These are phyloP conservation scores for Parastagonospora nodorum DNA, from an alignment of 2,329 filamentous ascomycete genomes.

Conservation along the genomic window DNA sequence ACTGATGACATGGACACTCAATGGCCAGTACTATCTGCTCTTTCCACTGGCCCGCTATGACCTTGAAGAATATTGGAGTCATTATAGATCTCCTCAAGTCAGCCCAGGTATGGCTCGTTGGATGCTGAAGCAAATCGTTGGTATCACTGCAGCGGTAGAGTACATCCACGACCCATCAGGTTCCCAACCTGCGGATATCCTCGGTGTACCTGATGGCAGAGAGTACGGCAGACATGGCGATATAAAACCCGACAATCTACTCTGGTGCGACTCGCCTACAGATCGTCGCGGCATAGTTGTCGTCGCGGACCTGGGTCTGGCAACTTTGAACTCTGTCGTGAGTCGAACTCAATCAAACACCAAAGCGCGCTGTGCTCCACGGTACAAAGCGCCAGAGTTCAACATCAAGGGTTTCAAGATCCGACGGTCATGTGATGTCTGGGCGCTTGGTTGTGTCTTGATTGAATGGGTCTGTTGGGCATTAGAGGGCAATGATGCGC, in stretches of 20 bases:
- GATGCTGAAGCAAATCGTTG: constrained; percentile 17
- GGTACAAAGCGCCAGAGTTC: constrained; percentile 19
- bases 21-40: constrained; percentile 7
- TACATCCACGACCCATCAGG: constrained; percentile 13
- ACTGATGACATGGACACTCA: constrained; percentile 15
- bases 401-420: constrained; percentile 16
- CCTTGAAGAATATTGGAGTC: constrained; percentile 10
- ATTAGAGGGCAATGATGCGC: constrained; percentile 4
- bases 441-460: constrained; percentile 23
- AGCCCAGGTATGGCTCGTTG: not conserved
- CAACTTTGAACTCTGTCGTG: constrained; percentile 2
- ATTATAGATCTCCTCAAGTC: not conserved
- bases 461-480: constrained; percentile 22
- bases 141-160: constrained; percentile 9
- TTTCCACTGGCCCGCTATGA: constrained; percentile 17
- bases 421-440: constrained; percentile 20
- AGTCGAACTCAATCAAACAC: constrained; percentile 5
- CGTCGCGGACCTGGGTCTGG: constrained; percentile 13
- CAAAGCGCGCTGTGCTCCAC: not conserved
- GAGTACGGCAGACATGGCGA: constrained; percentile 31
- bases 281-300: constrained; percentile 7
- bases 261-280: constrained; percentile 27
- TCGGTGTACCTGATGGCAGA: not conserved
- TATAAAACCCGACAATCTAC: constrained; percentile 46
- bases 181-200: not conserved